phyloP scores from a whole-genome alignment of 805 yeast species.

The Vanderwaltozyma tropicalis region DNA sequence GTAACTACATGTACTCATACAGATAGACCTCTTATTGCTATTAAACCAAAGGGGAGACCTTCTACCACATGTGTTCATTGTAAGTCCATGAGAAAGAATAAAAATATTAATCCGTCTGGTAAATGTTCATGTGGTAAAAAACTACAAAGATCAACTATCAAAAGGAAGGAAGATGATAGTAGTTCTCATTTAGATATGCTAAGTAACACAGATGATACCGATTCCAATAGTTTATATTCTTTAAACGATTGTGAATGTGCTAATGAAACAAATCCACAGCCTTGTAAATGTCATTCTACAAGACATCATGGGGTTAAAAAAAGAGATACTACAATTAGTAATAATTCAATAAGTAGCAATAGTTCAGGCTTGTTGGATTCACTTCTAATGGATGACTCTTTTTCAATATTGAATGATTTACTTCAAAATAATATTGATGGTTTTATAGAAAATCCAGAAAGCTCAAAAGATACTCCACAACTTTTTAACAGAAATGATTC shows the following conservation, averaged over 20 bases:
- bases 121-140: slow-evolving; percentile 4
- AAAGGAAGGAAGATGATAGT: no score
- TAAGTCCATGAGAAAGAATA: slow-evolving; percentile 58
- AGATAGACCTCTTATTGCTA: slow-evolving; percentile 82
- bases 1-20: slow-evolving; percentile 90
- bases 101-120: slow-evolving; percentile 41
- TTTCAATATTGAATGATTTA: not conserved
- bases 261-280: not conserved
- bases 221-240: not conserved
- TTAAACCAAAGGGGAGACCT: slow-evolving; percentile 95
- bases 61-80: slow-evolving; percentile 86
- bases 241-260: slow-evolving; percentile 1
- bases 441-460: no score
- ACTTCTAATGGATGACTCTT: not conserved
- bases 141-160: not conserved
- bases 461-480: no score
- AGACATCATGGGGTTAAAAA: not conserved
- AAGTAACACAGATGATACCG: not conserved
- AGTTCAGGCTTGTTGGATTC: not conserved
- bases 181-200: no score
- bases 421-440: no score
- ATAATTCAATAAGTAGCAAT: not conserved
- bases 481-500: no score
- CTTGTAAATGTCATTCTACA: slow-evolving; percentile 1
- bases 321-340: not conserved